A percentile compares a stretch with the other conserved stretches of the same genome.
Conservation (phyloP, 306 rosid genomes). For the Begonia fuchsioides region DNA sequence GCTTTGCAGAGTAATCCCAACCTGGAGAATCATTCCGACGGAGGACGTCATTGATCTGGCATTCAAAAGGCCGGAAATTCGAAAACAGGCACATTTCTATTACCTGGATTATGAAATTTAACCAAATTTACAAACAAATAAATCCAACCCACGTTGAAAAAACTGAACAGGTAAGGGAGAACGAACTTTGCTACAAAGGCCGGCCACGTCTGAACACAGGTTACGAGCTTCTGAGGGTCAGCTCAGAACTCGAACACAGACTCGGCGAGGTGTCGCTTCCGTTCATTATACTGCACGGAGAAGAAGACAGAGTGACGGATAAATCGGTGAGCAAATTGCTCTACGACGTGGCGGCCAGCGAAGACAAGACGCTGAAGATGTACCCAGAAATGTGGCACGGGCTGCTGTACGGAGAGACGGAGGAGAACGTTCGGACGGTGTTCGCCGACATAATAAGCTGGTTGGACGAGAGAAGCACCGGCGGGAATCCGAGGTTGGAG, state of each 20-base stretch:
- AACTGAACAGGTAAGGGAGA: constrained; percentile 20
- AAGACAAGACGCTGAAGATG: constrained; percentile 52
- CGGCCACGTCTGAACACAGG: constrained; percentile 70
- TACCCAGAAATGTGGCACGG: constrained; percentile 95
- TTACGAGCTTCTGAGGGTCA: constrained; percentile 37
- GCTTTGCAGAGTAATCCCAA: constrained; percentile 43
- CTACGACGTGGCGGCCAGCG: constrained; percentile 38
- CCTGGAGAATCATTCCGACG: constrained; percentile 63
- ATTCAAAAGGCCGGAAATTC: constrained; percentile 48
- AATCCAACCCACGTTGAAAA: neutral
- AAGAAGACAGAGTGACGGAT: constrained; percentile 60
- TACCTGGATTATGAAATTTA: neutral
- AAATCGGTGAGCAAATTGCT: constrained; percentile 45
- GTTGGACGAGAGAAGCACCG: constrained; percentile 28
- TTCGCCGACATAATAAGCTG: constrained; percentile 56
- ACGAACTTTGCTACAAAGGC: constrained; percentile 64
- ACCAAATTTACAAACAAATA: neutral
- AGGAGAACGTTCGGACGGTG: constrained; percentile 41
- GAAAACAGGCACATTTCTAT: constrained; percentile 30
- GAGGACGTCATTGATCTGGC: constrained; percentile 51
- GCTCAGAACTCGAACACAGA: constrained; percentile 30
- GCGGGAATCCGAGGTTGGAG: constrained; percentile 54
- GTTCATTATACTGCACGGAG: constrained; percentile 59
- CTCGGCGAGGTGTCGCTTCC: constrained; percentile 52
- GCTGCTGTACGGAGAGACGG: constrained; percentile 67